Base-by-base conservation (phyloP, 148 eudicot genomes). In the Dianthus caryophyllus region DNA sequence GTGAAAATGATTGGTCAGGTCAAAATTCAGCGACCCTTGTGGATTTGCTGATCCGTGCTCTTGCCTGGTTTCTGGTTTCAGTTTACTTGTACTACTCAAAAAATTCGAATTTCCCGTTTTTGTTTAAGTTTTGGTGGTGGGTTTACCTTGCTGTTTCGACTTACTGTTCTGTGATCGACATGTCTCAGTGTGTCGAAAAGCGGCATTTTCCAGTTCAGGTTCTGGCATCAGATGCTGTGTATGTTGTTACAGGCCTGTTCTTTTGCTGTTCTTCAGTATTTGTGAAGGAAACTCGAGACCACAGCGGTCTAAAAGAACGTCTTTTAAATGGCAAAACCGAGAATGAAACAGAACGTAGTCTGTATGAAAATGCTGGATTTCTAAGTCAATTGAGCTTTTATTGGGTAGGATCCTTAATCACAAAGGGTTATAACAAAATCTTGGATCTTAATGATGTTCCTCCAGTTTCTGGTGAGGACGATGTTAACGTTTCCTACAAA, bases 111-210 rank as follows among this genome's bases (percentile, higher is more conserved):
- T 78, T 80, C 64, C 83, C 88, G 8, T 31, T 81, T 44, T 64
- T 80, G 8, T 55, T 91, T 64, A 91, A 81, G 73, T 43, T 83
- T 43, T 91, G 90, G 96, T 91, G 88, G 88, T 80, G 76, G 12
- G 49, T 78, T 60, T 88, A 84, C 81, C 76, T 88, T 55, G 61
- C 58, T 26, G 54, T 83, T 14, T 86, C 89, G 46, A 78, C 76
- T 66, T 86, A 79, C 68, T 83, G 80, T 69, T 74, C 87, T 65
- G 81, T 78, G 1, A 49, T 81, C 26, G 85, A 82, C 76, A 46
- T 72, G 58, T 36, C 56, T 50, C 39, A 71, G 16, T 67, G 60
- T 17, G 58, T 47, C 30, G 59, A 36, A 44, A 26, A 61, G 22
- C 26, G 51, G 5, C 15, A 15, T 12, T 50, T 67, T 1, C 67